Percentiles rank a stretch among this genome's conserved stretches.
Conservation (phyloP, 805 yeast species). For the Citeromyces matritensis region DNA sequence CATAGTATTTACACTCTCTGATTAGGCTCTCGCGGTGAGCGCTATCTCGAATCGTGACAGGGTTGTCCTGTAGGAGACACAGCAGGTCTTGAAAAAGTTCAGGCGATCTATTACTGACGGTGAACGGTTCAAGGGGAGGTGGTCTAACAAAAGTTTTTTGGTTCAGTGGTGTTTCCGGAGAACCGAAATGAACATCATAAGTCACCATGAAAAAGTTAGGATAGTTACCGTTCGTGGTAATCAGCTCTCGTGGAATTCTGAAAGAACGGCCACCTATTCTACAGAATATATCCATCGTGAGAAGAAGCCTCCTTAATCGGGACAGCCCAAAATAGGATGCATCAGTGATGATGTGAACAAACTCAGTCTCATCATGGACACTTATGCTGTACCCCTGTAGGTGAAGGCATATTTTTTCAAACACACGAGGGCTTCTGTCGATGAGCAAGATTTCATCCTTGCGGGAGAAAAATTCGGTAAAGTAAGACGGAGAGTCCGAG, state of each 20-base stretch:
- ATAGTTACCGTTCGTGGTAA: constrained; percentile 47
- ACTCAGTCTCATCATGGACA: constrained; percentile 45
- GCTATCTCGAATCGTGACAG: constrained; percentile 29
- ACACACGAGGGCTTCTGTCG: constrained; percentile 62
- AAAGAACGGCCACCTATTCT: constrained; percentile 47
- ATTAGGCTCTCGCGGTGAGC: constrained; percentile 40
- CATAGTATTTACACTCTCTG: constrained; percentile 63
- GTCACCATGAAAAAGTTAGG: constrained; percentile 70
- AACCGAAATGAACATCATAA: constrained; percentile 32
- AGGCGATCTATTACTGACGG: constrained; percentile 35
- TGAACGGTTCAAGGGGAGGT: constrained; percentile 56
- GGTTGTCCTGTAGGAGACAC: constrained; percentile 38
- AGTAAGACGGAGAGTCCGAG: constrained; percentile 80
- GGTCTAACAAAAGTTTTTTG: constrained; percentile 46
- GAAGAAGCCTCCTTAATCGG: constrained; percentile 30
- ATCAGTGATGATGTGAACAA: constrained; percentile 49
- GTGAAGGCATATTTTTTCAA: constrained; percentile 53
- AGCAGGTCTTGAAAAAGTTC: constrained; percentile 39
- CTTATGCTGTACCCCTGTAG: constrained; percentile 67
- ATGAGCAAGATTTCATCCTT: constrained; percentile 32
- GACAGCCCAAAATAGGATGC: constrained; percentile 58
- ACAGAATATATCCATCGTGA: constrained; percentile 39
- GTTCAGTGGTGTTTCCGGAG: constrained; percentile 22
- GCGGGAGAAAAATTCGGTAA: constrained; percentile 50
- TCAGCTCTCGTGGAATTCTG: constrained; percentile 37